A percentile compares a stretch with the other conserved stretches of the same genome.
Conservation (phyloP, 176 grass and related monocot species). For the Rhynchospora tenuis region DNA sequence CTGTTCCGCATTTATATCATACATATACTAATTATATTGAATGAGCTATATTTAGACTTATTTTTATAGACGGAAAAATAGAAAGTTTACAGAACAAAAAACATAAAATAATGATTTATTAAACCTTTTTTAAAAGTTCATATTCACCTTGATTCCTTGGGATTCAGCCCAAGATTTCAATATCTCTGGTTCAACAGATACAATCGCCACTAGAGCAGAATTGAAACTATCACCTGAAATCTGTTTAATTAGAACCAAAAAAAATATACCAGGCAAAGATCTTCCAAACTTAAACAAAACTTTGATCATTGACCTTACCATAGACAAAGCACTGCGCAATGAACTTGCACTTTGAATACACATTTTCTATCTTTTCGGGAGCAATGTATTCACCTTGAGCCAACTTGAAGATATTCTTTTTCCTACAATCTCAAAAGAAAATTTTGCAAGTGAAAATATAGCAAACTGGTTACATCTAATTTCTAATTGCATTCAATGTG, state of each 20-base stretch:
- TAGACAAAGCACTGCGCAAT: conserved; percentile 86
- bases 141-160: conserved; percentile 69
- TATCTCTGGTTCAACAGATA: conserved; percentile 65
- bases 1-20: conserved; percentile 32
- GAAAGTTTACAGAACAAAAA: neutral
- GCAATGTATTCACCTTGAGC: conserved; percentile 95
- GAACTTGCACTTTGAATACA: conserved; percentile 92
- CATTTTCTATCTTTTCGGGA: conserved; percentile 90
- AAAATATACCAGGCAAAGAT: neutral
- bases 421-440: conserved; percentile 40
- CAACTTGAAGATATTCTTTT: conserved; percentile 99
- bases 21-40: neutral
- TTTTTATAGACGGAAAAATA: neutral
- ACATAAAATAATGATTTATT: neutral
- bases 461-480: neutral
- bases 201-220: conserved; percentile 64
- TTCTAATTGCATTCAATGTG: neutral
- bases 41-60: neutral
- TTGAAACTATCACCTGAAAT: conserved; percentile 87
- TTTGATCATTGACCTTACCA: conserved; percentile 39
- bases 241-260: conserved; percentile 15
- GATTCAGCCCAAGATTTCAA: conserved; percentile 78
- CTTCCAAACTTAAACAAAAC: neutral
- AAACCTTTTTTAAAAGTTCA: neutral
- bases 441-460: neutral